Evolutionary conservation across 176 grass and related monocot genomes (phyloP), one percentile per base, ranked within the genome.

Genomic region (Ampelocalamus luodianensis): DNA sequence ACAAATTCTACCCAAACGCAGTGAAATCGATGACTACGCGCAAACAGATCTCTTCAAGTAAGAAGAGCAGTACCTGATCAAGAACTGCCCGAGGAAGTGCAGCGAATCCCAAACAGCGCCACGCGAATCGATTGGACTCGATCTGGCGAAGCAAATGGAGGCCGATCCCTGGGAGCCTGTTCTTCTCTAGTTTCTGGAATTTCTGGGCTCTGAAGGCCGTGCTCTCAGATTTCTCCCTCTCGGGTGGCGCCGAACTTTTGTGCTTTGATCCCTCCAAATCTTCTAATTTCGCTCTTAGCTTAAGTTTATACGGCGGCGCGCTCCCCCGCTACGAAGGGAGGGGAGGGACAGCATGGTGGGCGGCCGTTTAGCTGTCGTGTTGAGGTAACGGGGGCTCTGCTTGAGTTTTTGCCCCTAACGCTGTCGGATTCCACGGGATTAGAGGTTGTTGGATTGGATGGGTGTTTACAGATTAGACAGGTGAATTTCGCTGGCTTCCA

Each of bases 51-150:
- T 65, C 72, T 76, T 13, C 15, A n/a, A 10, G 72, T 14, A 23
- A 36, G 10, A 67, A 14, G 72, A 56, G 56, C 61, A 29, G 46
- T 85, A 85, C 83, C 83, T 85, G 83, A 77, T 77, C 83, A 77
- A 55, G 83, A 85, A 56, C 83, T 53, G n/a, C 36, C 3, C 63
- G 0, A 77, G 18, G 83, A 85, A 42, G 71, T 24, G 82, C 32
- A 12, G 46, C n/a, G 17, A 77, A 77, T 56, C 83, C 62, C 82
- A 20, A 37, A 26, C 4, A 3, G 3, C 23, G 4, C 62, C 72
- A 45, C 29, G 39, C 0, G 5, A 55, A n/a, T 44, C 48, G 72
- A 76, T 40, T 23, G 26, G 45, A 18, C 14, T 67, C 44, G 60
- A 86, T 64, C 56, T 58, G 37, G 48, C 32, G 79, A 60, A 38